These are phyloP conservation scores for Colletotrichum chlorophyti DNA, from an alignment of 2,329 filamentous ascomycete species.

Conservation along the genomic window DNA sequence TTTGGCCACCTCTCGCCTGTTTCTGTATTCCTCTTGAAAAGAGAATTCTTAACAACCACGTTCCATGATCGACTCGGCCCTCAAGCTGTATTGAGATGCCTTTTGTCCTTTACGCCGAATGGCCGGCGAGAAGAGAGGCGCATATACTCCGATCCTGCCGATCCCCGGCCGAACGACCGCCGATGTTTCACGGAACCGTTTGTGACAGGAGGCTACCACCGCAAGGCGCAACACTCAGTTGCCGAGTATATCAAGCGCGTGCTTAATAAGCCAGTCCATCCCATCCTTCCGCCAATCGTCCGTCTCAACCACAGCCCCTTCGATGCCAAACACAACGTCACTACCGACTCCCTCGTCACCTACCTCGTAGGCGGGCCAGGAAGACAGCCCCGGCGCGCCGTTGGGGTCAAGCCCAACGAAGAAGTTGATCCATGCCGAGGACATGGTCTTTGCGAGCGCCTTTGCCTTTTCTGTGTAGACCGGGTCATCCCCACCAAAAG, in stretches of 20 bases:
- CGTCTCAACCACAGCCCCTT: constrained; percentile 34
- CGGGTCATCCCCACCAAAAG: constrained; percentile 36
- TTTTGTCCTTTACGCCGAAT: no score
- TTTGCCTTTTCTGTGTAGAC: constrained; percentile 34
- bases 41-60: no score
- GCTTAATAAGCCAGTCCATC: constrained; percentile 37
- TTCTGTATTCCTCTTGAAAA: no score
- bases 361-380: constrained; percentile 37
- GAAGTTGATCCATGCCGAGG: constrained; percentile 41
- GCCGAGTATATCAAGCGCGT: constrained; percentile 37
- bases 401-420: constrained; percentile 35
- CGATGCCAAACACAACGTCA: constrained; percentile 37
- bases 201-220: no score
- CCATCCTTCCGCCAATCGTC: constrained; percentile 39
- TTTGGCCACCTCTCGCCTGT: no score
- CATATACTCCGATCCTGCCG: no score
- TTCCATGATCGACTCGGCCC: no score
- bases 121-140: no score
- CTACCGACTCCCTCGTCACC: constrained; percentile 30
- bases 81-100: no score
- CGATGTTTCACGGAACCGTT: no score
- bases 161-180: no score
- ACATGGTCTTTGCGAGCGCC: constrained; percentile 37
- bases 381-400: constrained; percentile 24
- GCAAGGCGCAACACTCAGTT: constrained; percentile 29